Percentiles rank a stretch among this genome's conserved stretches.
phyloP scores from a whole-genome alignment of 331 rosid species.

The Acacia pycnantha region DNA sequence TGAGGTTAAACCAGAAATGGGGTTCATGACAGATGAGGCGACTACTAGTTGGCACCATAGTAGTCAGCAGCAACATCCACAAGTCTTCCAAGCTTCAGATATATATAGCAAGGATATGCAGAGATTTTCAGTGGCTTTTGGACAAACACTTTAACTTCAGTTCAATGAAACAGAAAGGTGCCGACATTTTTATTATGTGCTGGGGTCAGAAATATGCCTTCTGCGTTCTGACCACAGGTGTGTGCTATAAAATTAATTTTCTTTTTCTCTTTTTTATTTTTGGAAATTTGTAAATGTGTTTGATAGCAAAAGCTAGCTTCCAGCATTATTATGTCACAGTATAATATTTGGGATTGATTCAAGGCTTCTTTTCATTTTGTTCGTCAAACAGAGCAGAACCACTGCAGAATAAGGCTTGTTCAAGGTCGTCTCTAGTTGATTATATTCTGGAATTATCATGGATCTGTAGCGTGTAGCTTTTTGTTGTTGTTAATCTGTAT shows the following conservation, averaged over 20 bases:
- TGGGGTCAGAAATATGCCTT: slow-evolving; percentile 39
- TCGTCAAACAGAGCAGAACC: slow-evolving; percentile 25
- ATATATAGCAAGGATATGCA: slow-evolving; percentile 74
- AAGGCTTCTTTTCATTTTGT: slow-evolving; percentile 30
- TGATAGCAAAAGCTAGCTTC: slow-evolving; percentile 26
- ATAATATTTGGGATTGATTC: slow-evolving; percentile 43
- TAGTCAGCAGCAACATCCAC: slow-evolving; percentile 33
- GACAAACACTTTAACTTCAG: slow-evolving; percentile 65
- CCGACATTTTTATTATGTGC: slow-evolving; percentile 37
- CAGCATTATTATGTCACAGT: slow-evolving; percentile 33
- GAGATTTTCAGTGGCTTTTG: slow-evolving; percentile 76
- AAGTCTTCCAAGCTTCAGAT: slow-evolving; percentile 46
- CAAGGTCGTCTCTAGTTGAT: background rate
- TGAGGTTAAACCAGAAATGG: slow-evolving; percentile 56
- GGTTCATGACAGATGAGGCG: slow-evolving; percentile 42
- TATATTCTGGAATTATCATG: slow-evolving; percentile 1
- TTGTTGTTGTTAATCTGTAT: background rate
- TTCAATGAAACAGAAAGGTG: slow-evolving; percentile 28
- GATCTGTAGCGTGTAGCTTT: slow-evolving; percentile 1
- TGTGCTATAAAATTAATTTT: slow-evolving; percentile 38
- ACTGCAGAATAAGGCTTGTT: slow-evolving; percentile 37
- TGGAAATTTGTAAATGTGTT: slow-evolving; percentile 50
- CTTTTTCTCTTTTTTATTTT: background rate
- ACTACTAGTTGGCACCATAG: slow-evolving; percentile 47
- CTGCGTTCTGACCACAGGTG: slow-evolving; percentile 40